Base-by-base conservation (phyloP, 139 green algal species). In the Chlorella sp. region DNA sequence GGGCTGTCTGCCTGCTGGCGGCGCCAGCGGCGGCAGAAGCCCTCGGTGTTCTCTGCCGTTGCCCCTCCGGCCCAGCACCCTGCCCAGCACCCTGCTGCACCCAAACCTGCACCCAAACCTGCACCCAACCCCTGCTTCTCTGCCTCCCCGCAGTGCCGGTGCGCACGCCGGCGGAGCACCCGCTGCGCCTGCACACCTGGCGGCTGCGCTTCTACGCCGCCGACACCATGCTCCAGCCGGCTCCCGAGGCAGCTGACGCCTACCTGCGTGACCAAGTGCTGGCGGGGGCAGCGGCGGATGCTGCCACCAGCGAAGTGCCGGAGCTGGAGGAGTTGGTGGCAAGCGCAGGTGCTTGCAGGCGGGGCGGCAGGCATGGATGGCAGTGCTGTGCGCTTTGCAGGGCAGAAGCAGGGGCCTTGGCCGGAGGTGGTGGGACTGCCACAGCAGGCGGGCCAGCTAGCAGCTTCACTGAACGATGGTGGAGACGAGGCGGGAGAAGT, bases 111-210 rank as follows among this genome's bases (percentile, higher is more conserved):
- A 80, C 28, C 73, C 28, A 22, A 39, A 32, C 66, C 16, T n/a
- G n/a, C 22, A 66, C 32, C 2, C n/a, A 5, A 64, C 48, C 40
- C 5, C 42, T n/a, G 48, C 1, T 18, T 57, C 12, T 34, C 68
- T 57, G 24, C 80, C 30, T 64, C n/a, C 48, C 7, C 90, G 69
- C 94, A 94, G 92, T 96, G 9, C 93, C 92, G 37, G 88, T 96
- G 30, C 80, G 91, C 5, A 96, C 90, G 37, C 87, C 97, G 5
- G 95, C 94, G 1, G 97, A 99, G 88, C 81, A 93, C 11, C 90
- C 94, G 0, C 94, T 96, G n/a, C 88, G 96, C 1, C 91, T 99
- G 18, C 90, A 94, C 37, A 95, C 97, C 40, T 92, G 98, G 36
- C 91, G 91, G 34, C 84, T 99, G 75, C 90, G 94, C 42, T 95